Evolutionary conservation across 2,329 filamentous ascomycete species (phyloP), one percentile per base, ranked within the genome.

Genomic region (Fusarium pseudograminearum): DNA sequence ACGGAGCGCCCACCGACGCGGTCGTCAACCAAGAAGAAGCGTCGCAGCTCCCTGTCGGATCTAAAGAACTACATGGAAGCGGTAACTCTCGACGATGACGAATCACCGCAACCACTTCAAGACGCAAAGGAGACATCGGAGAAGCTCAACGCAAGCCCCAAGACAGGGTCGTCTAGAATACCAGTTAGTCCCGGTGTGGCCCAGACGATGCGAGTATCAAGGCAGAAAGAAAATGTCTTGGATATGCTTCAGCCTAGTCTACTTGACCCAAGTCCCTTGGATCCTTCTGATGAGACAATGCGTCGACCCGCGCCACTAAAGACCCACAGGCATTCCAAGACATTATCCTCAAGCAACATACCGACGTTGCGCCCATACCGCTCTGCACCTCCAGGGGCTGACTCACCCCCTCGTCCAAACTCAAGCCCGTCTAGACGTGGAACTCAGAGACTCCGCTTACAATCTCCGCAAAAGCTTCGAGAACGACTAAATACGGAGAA

Each of bases 21-120:
- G 70, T 77, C 78, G n/a, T 80, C 28, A 30, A 30, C 83, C 45
- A 90, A 87, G 77, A 94, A 90, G 69, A 98, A 97, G 83, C 87
- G 95, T 57, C 90, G 95, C 77, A 98, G 94, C 80, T 98, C 94
- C 28, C 82, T 98, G 42, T 97, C 94, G 7, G 95, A 98, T 78
- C 84, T 98, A 48, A 91, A 89, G 71, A 86, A 83, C 58, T 82
- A 93, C 20, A 90, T 95, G 80, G 86, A 85, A 41, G 85, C 88
- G 57, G 84, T 90, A 11, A 86, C 83, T 14, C 79, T 90, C 15
- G 78, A 80, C 26, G 77, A 80, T 2, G 71, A 78, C 30, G 76
- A 78, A 47, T 68, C 80, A 11, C 71, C 83, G 16, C 83, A 85
- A 76, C 85, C 86, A 4, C 78, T 88, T 24, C 84, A 84, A 68